Conservation (phyloP, 1,139 yeast species). For the Sporopachydermia cereana region DNA sequence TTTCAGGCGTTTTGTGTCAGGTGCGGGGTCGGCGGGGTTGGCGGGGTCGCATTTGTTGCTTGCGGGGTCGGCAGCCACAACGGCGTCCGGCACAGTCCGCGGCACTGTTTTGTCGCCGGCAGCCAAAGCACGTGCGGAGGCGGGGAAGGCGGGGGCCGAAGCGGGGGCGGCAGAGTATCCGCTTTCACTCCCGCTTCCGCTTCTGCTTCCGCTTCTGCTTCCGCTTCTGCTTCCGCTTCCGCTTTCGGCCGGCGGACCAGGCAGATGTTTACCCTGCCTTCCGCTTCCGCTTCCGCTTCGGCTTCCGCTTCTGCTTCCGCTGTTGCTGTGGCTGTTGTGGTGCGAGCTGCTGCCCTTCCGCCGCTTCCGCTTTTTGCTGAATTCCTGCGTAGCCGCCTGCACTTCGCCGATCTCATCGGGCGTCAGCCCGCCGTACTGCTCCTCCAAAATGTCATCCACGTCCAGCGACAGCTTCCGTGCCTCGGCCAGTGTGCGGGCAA, state of each 20-base stretch:
- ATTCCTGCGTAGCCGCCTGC: constrained; percentile 2
- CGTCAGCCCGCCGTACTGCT: background rate
- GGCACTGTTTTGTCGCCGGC: constrained; percentile 1
- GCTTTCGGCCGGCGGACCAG: background rate
- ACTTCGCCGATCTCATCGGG: background rate
- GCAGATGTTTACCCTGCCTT: background rate
- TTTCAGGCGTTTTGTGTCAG: background rate
- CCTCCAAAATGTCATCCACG: constrained; percentile 17
- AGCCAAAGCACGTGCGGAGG: no score
- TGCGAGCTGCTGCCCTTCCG: constrained; percentile 6
- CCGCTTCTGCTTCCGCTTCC: background rate
- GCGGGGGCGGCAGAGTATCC: background rate
- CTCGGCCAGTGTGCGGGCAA: constrained; percentile 18
- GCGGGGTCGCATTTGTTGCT: no score
- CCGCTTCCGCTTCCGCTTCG: background rate
- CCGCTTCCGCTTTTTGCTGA: constrained; percentile 4
- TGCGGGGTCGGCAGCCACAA: background rate
- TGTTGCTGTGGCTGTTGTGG: background rate
- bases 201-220: background rate
- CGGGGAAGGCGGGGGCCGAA: background rate
- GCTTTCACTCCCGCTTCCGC: background rate
- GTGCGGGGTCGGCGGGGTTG: background rate
- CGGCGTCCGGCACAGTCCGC: background rate
- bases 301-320: background rate
- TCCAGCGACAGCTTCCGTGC: constrained; percentile 19